Conservation (phyloP, 805 yeast genomes). For the Schwanniomyces vanrijiae region DNA sequence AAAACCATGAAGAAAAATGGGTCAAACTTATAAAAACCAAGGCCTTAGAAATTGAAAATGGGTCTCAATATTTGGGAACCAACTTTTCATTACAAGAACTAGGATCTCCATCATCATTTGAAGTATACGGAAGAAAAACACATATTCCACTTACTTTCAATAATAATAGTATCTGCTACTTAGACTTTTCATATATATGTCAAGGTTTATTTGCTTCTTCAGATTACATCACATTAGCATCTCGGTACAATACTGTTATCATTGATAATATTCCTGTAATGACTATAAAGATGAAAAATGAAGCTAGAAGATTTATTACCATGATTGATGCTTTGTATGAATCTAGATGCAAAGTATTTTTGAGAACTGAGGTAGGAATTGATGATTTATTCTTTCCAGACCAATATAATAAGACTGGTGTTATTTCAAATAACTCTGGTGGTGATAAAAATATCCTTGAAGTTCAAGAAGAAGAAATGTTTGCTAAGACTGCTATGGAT, state of each 20-base stretch:
- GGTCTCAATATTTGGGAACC: slow-evolving; percentile 2
- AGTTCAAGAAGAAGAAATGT: slow-evolving; percentile 70
- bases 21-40: slow-evolving; percentile 21
- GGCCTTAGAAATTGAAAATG: slow-evolving; percentile 14
- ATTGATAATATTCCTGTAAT: slow-evolving; percentile 62
- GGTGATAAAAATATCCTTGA: slow-evolving; percentile 34
- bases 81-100: slow-evolving; percentile 9
- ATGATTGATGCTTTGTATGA: slow-evolving; percentile 70
- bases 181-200: slow-evolving; percentile 57
- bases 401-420: slow-evolving; percentile 12
- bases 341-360: slow-evolving; percentile 57
- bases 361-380: slow-evolving; percentile 50
- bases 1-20: slow-evolving; percentile 35
- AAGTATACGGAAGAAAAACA: slow-evolving; percentile 58
- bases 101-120: slow-evolving; percentile 29
- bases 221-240: slow-evolving; percentile 68
- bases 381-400: slow-evolving; percentile 66
- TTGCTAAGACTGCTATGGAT: slow-evolving; percentile 60
- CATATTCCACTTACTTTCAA: slow-evolving; percentile 42
- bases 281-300: slow-evolving; percentile 57
- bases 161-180: slow-evolving; percentile 41
- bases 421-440: slow-evolving; percentile 13
- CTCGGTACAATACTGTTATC: slow-evolving; percentile 55
- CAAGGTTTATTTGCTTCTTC: slow-evolving; percentile 60
- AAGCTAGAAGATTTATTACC: slow-evolving; percentile 67